Base-by-base conservation (phyloP, 2,329 filamentous ascomycete species). In the Pseudogymnoascus pannorum region DNA sequence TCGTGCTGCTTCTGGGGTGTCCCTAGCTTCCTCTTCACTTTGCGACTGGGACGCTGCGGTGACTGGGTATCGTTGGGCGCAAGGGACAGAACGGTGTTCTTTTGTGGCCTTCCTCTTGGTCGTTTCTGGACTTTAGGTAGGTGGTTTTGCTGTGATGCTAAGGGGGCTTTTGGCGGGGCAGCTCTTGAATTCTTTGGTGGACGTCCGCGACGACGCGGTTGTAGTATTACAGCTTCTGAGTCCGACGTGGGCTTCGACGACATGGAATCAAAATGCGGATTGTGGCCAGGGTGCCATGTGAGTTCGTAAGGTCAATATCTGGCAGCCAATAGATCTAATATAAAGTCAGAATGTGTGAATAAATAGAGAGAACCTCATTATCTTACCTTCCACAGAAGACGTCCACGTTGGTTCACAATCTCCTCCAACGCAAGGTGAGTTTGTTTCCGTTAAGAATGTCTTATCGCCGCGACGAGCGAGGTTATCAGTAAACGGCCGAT, bases 191-290 rank as follows among this genome's bases (percentile, higher is more conserved):
- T 31, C 26, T 3, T 54, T 16, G 48, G 26, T 14, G 48, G 48
- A 20, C 48, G 48, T 54, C 48, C 48, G 26, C 48, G 48, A 54
- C 48, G 48, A 12, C 48, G 48, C 48, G 48, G 48, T 54, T 54
- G 48, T 54, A 54, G n/a, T 54, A 54, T 54, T 54, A 54, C 48
- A 54, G 48, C 48, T 54, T 54, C 48, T 54, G 48, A 54, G 26
- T 54, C 48, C 48, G 48, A 54, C 48, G 48, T 54, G 48, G 48
- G 26, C 48, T 54, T 54, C 48, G 48, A 54, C 48, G 48, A 54
- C 48, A 54, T 54, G 48, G 48, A 54, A 54, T 54, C 48, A 54
- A 54, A 54, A 54, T 54, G 48, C 48, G 26, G 48, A 8, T 18
- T 54, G 24, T 54, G 48, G 48, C 48, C 2, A 5, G 48, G 24